Evolutionary conservation across 1,284 basidiomycete genomes (phyloP), one percentile per base, ranked within the genome.

Genomic region (Tremellales sp.): DNA sequence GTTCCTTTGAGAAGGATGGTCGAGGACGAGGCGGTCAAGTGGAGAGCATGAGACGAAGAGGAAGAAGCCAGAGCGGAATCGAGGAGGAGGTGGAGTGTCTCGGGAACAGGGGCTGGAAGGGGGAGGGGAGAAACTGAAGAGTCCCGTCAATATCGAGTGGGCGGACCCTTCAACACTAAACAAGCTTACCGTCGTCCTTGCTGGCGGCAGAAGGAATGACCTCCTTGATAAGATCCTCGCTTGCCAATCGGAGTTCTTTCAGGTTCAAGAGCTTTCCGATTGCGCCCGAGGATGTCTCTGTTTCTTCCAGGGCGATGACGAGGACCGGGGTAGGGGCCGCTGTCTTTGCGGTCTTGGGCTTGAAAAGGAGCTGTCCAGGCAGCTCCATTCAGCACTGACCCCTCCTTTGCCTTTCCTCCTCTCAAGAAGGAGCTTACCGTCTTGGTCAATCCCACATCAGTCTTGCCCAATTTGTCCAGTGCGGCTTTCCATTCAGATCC

Each of bases 201-300:
- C 87, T 78, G 3, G 75, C 73, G n/a, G 66, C 63, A 24, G 65
- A 66, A 28, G 70, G 70, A 67, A 95, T 87, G 74, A 93, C 88
- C 63, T 93, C 86, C 46, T 80, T 80, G 63, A 95, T 78, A 29
- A 95, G 78, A 65, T 95, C 91, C 64, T 88, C 86, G 28, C 82
- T 81, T n/a, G 90, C 92, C 45, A 94, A 74, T 35, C 91, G 79
- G 61, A 95, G 77, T 54, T 95, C 91, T 75, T 95, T 94, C 72
- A 95, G 74, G 63, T 83, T 83, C 53, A 97, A 78, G 66, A 84
- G 84, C 74, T 87, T 87, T 35, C 81, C 87, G 53, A 95, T 79
- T 8, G 83, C 79, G 3, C 75, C 78, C 1, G 87, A 85, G 64
- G 73, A 65, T 16, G 86, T 87, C 65, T 92, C 86, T 14, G 88